Percentiles rank a stretch among this genome's conserved stretches.
phyloP scores from a whole-genome alignment of 2,329 filamentous ascomycete genomes.

The Paecilomyces niveus region DNA sequence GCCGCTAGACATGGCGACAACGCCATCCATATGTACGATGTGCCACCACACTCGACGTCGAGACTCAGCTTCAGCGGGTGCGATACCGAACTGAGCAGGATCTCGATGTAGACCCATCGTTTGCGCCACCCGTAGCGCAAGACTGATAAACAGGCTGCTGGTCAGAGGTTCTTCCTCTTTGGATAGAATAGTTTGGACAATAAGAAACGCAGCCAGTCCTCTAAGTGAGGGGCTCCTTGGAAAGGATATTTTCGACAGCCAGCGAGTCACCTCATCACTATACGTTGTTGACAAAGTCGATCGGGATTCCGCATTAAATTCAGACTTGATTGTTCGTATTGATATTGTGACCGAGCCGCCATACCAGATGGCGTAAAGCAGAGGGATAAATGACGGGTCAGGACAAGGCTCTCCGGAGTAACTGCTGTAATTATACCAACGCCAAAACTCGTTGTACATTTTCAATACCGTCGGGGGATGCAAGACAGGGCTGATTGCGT shows the following conservation, averaged over 20 bases:
- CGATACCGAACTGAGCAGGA: conserved; percentile 41
- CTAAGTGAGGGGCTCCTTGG: conserved; percentile 39
- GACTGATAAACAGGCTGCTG: conserved; percentile 41
- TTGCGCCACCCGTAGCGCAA: conserved; percentile 41
- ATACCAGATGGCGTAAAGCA: conserved; percentile 43
- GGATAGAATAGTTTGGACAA: conserved; percentile 40
- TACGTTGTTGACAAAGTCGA: conserved; percentile 30
- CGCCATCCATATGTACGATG: conserved; percentile 42
- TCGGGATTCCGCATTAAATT: conserved; percentile 30
- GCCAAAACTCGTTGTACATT: conserved; percentile 39
- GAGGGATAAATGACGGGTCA: conserved; percentile 36
- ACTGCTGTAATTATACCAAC: conserved; percentile 36
- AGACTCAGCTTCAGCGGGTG: conserved; percentile 37
- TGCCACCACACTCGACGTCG: conserved; percentile 44
- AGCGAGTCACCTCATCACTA: conserved; percentile 37
- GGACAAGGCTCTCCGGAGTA: conserved; percentile 30
- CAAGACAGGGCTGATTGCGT: conserved; percentile 39
- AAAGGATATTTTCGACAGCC: conserved; percentile 37
- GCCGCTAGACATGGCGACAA: conserved; percentile 44
- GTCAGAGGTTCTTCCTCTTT: conserved; percentile 44
- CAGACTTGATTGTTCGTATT: conserved; percentile 32
- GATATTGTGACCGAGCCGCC: conserved; percentile 41
- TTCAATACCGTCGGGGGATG: conserved; percentile 36
- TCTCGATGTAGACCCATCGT: conserved; percentile 44
- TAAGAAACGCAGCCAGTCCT: conserved; percentile 40